Conservation (phyloP, 257 asterid genomes). For the Striga asiatica region DNA sequence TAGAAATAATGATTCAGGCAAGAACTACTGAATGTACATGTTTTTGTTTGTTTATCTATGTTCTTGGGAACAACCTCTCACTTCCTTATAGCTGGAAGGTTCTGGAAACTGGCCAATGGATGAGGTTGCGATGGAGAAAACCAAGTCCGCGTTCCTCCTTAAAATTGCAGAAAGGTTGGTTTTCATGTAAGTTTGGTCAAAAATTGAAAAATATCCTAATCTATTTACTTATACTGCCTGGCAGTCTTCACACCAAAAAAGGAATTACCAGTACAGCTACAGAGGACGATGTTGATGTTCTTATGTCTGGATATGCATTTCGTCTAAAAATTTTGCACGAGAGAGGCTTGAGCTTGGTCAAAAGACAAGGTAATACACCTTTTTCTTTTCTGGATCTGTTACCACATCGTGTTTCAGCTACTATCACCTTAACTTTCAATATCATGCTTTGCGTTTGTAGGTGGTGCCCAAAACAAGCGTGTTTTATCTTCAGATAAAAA, state of each 20-base stretch:
- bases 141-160: slow-evolving; percentile 89
- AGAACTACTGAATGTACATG: slow-evolving; percentile 15
- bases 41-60: slow-evolving; percentile 6
- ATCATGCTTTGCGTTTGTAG: slow-evolving; percentile 16
- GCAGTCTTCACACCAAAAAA: slow-evolving; percentile 64
- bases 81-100: slow-evolving; percentile 74
- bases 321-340: slow-evolving; percentile 87
- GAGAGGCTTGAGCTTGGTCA: slow-evolving; percentile 68
- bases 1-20: slow-evolving; percentile 94
- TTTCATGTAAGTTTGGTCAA: slow-evolving; percentile 11
- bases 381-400: slow-evolving; percentile 10
- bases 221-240: slow-evolving; percentile 23
- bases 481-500: slow-evolving; percentile 56
- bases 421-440: not conserved
- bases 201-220: slow-evolving; percentile 3
- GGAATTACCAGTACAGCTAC: slow-evolving; percentile 68
- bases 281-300: slow-evolving; percentile 76
- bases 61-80: slow-evolving; percentile 10
- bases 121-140: slow-evolving; percentile 88
- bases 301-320: slow-evolving; percentile 91
- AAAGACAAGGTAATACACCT: slow-evolving; percentile 36
- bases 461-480: slow-evolving; percentile 38
- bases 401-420: slow-evolving; percentile 10
- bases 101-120: slow-evolving; percentile 99
- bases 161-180: slow-evolving; percentile 85